Percentiles rank a stretch among this genome's conserved stretches.
These are phyloP conservation scores for Colletotrichum plurivorum DNA, from an alignment of 2,329 filamentous ascomycete species.

Conservation along the genomic window DNA sequence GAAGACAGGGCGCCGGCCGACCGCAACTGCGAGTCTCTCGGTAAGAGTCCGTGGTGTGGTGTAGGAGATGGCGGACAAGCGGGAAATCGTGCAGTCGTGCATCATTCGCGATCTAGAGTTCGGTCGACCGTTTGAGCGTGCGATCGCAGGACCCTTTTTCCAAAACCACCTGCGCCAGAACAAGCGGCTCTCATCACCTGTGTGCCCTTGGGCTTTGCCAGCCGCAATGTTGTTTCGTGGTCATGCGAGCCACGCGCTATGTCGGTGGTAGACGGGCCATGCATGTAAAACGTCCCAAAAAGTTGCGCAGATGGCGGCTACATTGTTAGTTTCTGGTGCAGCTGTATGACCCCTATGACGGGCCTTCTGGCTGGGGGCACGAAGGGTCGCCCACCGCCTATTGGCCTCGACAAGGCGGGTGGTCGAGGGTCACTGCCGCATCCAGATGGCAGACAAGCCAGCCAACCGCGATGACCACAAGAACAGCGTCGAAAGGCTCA, in stretches of 20 bases:
- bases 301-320: background rate
- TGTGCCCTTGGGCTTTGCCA: background rate
- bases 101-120: conserved; percentile 31
- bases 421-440: conserved; percentile 13
- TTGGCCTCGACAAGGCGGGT: background rate
- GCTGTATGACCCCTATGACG: background rate
- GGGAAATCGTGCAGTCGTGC: conserved; percentile 23
- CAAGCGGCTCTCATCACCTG: background rate
- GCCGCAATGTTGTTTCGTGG: background rate
- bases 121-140: conserved; percentile 29
- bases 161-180: background rate
- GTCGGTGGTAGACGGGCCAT: background rate
- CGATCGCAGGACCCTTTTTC: background rate
- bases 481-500: background rate
- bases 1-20: background rate
- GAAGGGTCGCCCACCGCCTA: background rate
- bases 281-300: conserved; percentile 22
- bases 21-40: background rate
- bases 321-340: background rate
- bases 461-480: conserved; percentile 14
- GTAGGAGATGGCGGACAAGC: conserved; percentile 6
- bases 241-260: conserved; percentile 13
- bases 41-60: conserved; percentile 23
- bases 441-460: conserved; percentile 12
- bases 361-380: background rate